Percentiles rank a stretch among this genome's conserved stretches.
Conservation (phyloP, 768 basidiomycete genomes). For the Sporobolomyces pararoseus region DNA sequence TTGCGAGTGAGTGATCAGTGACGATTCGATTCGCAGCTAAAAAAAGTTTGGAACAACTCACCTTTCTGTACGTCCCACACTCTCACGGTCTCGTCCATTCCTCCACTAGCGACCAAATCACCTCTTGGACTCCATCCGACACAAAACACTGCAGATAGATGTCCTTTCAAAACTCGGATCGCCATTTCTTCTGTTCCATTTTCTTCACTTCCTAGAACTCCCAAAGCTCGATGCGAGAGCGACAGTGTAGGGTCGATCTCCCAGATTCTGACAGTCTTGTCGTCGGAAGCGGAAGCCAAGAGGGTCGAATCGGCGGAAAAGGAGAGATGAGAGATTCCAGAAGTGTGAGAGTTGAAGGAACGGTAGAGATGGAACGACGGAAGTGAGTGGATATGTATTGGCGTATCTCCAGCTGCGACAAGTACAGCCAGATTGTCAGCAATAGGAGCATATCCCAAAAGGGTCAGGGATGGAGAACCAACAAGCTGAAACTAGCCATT, state of each 20-base stretch:
- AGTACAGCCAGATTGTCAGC: constrained; percentile 46
- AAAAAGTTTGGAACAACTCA: constrained; percentile 51
- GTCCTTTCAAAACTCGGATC: constrained; percentile 66
- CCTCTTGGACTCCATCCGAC: constrained; percentile 86
- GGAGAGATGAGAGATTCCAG: constrained; percentile 84
- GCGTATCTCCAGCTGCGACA: constrained; percentile 70
- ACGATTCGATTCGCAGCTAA: no score
- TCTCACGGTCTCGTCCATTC: constrained; percentile 90
- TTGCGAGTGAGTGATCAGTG: no score
- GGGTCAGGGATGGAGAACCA: constrained; percentile 43
- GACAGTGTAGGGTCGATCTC: constrained; percentile 61
- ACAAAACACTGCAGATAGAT: constrained; percentile 92
- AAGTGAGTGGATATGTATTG: constrained; percentile 55
- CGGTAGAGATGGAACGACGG: constrained; percentile 44
- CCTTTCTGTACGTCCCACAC: constrained; percentile 95
- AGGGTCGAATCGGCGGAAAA: constrained; percentile 80
- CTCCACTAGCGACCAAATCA: constrained; percentile 85
- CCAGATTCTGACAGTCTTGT: constrained; percentile 84
- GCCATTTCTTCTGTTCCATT: constrained; percentile 1
- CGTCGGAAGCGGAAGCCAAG: constrained; percentile 89
- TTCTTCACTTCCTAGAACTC: background rate
- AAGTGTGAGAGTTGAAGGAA: constrained; percentile 68
- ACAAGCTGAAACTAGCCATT: constrained; percentile 79
- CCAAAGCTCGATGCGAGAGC: constrained; percentile 5
- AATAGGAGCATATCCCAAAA: constrained; percentile 35